These are phyloP conservation scores for Trypanosoma cruzi DNA, from an alignment of 208 protist genomes.

Conservation along the genomic window DNA sequence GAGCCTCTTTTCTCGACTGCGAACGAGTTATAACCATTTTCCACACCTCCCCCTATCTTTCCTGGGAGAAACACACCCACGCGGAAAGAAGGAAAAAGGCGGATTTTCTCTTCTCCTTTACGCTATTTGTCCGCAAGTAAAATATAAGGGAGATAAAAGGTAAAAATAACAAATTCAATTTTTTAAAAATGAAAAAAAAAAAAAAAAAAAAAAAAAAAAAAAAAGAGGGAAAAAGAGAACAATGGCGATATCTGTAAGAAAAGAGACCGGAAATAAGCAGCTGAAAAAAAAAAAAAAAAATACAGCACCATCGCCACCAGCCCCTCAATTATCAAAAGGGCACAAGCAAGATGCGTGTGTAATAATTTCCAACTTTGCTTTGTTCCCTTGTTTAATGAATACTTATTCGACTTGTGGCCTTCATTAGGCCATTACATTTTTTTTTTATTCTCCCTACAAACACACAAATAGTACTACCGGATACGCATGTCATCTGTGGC, in stretches of 20 bases:
- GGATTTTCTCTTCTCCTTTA: conserved; percentile 11
- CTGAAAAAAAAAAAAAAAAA: not conserved
- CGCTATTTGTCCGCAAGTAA: not conserved
- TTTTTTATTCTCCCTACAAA: conserved; percentile 9
- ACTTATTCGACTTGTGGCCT: conserved; percentile 11
- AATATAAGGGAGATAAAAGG: not conserved
- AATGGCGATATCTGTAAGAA: not conserved
- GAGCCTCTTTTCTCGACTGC: conserved; percentile 10
- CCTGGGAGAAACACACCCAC: conserved; percentile 1
- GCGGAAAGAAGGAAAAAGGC: conserved; percentile 7
- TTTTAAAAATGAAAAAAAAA: conserved; percentile 23
- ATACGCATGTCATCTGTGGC: not conserved
- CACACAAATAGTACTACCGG: not conserved
- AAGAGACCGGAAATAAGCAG: not conserved
- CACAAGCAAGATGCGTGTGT: not conserved
- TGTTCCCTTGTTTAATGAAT: conserved; percentile 13
- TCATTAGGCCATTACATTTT: not conserved
- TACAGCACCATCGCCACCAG: not conserved
- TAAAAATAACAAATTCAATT: conserved; percentile 8
- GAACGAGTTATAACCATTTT: conserved; percentile 44
- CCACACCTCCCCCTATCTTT: not conserved
- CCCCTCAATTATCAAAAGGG: not conserved
- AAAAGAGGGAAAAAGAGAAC: not conserved
- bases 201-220: conserved; percentile 17
- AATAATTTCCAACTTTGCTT: not conserved